Conservation (phyloP, 202 grass and related monocot species). For the Eragrostis tef region DNA sequence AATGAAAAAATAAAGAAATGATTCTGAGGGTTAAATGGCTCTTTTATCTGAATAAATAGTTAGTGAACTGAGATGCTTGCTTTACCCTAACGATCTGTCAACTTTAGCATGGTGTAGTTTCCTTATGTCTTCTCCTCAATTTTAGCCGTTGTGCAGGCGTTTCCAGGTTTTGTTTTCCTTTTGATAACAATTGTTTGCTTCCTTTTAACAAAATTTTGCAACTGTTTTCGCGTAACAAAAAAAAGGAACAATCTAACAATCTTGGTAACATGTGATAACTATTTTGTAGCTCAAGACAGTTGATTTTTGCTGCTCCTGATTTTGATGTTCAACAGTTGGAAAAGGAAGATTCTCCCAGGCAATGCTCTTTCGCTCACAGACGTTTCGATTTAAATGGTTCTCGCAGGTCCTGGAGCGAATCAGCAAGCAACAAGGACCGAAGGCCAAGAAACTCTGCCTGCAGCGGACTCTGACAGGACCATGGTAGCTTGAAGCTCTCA, state of each 20-base stretch:
- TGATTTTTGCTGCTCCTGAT: constrained; percentile 16
- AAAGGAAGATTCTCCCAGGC: background rate
- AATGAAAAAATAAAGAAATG: background rate
- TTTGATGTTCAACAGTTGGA: constrained; percentile 8
- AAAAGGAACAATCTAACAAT: background rate
- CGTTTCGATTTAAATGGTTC: constrained; percentile 44
- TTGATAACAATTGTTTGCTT: no score
- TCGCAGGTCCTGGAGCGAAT: constrained; percentile 65
- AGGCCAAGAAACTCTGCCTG: constrained; percentile 73
- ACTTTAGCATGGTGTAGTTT: background rate
- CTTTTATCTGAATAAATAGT: no score
- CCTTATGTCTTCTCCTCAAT: no score
- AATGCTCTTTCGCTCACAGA: background rate
- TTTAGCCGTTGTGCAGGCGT: no score
- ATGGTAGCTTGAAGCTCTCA: constrained; percentile 57
- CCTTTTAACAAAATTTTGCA: no score
- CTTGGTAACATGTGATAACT: background rate
- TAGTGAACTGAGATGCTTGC: background rate
- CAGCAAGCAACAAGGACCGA: constrained; percentile 52
- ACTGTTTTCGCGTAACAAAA: no score
- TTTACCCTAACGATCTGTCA: background rate
- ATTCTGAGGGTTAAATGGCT: no score
- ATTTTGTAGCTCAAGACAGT: constrained; percentile 24
- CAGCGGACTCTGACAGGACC: constrained; percentile 66
- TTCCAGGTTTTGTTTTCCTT: no score